Conservation (phyloP, 129 eudicot genomes). For the Arctium minus region DNA sequence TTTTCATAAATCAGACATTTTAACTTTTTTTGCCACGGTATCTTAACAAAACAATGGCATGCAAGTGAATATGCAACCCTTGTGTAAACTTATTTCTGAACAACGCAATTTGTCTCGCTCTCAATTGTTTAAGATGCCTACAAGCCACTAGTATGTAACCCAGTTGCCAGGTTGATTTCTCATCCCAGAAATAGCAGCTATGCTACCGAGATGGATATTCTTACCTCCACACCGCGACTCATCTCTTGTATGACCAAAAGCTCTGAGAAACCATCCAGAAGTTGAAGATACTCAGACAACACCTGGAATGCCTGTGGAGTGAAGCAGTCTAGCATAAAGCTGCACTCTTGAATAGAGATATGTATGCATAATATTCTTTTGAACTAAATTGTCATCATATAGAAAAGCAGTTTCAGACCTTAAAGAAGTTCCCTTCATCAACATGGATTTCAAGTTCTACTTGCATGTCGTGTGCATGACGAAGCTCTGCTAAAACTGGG, state of each 20-base stretch:
- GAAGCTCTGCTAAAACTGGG: conserved; percentile 77
- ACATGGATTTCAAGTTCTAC: conserved; percentile 71
- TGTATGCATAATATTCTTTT: not conserved
- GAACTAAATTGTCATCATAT: not conserved
- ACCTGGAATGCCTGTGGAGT: conserved; percentile 88
- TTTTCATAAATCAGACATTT: not conserved
- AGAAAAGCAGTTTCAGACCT: conserved; percentile 38
- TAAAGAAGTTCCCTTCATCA: conserved; percentile 72
- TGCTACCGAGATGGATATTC: not conserved
- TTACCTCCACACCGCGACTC: conserved; percentile 76
- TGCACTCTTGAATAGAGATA: conserved; percentile 11
- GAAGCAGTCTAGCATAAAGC: conserved; percentile 1
- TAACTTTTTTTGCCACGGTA: not conserved
- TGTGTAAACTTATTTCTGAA: not conserved
- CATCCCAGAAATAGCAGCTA: not conserved
- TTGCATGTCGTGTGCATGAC: conserved; percentile 78
- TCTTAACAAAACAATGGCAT: not conserved
- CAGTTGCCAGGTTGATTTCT: not conserved
- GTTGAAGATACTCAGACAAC: conserved; percentile 85
- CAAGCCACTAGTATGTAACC: not conserved
- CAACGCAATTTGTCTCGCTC: not conserved
- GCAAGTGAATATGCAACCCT: conserved; percentile 1
- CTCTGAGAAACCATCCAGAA: conserved; percentile 76
- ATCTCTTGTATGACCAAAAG: conserved; percentile 88
- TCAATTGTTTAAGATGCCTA: conserved; percentile 1